Base-by-base conservation (phyloP, 306 rosid genomes). In the Begonia fuchsioides region DNA sequence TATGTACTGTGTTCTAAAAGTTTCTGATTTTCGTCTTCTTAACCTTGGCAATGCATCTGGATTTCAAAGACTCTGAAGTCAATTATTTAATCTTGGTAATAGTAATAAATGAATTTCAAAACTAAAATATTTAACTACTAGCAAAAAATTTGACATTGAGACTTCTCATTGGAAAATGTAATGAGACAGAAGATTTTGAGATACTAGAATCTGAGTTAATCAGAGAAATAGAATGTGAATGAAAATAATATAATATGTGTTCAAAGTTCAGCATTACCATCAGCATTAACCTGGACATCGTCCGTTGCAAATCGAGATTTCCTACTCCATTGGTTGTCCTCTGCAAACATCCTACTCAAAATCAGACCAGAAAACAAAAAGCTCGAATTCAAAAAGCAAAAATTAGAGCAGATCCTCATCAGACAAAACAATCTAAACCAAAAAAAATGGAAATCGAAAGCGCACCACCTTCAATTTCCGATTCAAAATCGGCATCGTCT, bases 21-120 rank as follows among this genome's bases (percentile, higher is more conserved):
- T 88, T 68, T 77, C 78, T 46, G 96, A 88, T 50, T 83, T 87
- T 61, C 93, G 80, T 65, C 94, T 81, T 64, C 95, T 81, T 61
- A 72, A 13, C 72, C 70, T 74, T 54, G 95, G 95, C 51, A 80
- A 57, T 60, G 20, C 41, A 39, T 74, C 94, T 80, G 76, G 56
- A 58, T 17, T 69, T 62, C 56, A 49, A 41, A 49, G 35, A 26
- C 35, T 26, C 32, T 26, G 35, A 26, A 26, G 35, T 26, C 35
- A 26, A 26, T 26, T 4, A 8, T 4, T 12, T 18, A 49, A 38
- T 38, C 15, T 12, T 38, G 32, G 47, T 39, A 38, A 49, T 47
- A n/a, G 49, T 13, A 58, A 1, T 2, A 17, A 49, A 13, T 49
- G 26, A 49, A 10, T 8, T 26, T 9, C 43, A 43, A 52, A 38